Percentiles rank a stretch among this genome's conserved stretches.
These are phyloP conservation scores for Rhodotorula sp. DNA, from an alignment of 1,284 basidiomycete genomes.

Conservation along the genomic window DNA sequence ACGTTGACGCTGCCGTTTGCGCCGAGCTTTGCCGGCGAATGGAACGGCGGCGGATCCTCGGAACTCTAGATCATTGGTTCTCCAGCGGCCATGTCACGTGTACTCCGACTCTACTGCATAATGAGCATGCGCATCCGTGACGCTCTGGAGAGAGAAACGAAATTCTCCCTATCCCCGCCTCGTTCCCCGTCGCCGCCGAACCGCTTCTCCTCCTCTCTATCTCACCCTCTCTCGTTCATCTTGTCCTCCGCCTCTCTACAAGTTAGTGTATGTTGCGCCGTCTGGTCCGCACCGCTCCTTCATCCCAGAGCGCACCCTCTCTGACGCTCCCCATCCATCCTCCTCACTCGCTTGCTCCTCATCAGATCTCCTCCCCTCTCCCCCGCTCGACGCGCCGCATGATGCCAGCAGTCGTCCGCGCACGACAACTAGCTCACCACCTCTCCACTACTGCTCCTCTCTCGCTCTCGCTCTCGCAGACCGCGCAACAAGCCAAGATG, in stretches of 20 bases:
- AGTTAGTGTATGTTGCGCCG: background rate
- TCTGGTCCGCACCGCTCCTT: background rate
- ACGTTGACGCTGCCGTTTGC: slow-evolving; percentile 15
- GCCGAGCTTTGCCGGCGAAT: background rate
- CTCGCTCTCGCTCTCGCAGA: no score
- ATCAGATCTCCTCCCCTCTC: background rate
- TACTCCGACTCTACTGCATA: background rate
- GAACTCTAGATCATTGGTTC: no score
- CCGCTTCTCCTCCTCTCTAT: background rate
- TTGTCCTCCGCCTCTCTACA: background rate
- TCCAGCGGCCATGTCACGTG: no score
- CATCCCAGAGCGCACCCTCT: no score
- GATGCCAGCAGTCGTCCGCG: background rate
- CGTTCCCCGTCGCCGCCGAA: background rate
- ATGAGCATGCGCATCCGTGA: no score
- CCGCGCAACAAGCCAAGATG: background rate
- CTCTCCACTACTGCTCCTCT: background rate
- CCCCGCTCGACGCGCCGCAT: background rate
- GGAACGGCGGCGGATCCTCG: background rate
- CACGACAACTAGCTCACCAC: background rate
- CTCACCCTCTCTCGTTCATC: background rate
- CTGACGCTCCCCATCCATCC: background rate
- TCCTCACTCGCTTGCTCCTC: background rate
- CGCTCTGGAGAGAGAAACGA: no score
- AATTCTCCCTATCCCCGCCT: no score